Evolutionary conservation across 208 protist genomes (phyloP).

Genomic region (Novymonas esmeraldas): DNA sequence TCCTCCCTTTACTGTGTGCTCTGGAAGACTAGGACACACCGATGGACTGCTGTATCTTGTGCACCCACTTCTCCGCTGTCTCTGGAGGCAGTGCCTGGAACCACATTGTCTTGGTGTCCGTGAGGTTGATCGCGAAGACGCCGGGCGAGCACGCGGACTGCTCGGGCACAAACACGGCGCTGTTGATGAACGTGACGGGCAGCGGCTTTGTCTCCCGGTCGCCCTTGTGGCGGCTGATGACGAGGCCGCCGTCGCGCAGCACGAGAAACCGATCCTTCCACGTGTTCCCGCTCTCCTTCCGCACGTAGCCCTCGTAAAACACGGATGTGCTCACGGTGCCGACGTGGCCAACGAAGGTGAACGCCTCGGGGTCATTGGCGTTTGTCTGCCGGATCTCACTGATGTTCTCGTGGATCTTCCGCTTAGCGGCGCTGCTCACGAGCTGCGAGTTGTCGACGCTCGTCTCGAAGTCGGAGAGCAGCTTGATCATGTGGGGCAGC

Average conservation of each 20-base stretch:
- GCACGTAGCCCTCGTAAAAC: constrained; percentile 52
- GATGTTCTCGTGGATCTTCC: constrained; percentile 54
- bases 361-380: constrained; percentile 35
- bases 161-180: constrained; percentile 71
- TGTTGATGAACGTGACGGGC: constrained; percentile 54
- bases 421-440: constrained; percentile 49
- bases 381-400: constrained; percentile 50
- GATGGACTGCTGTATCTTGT: constrained; percentile 65
- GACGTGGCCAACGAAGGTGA: constrained; percentile 43
- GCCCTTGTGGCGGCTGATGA: constrained; percentile 54
- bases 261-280: constrained; percentile 75
- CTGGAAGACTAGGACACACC: constrained; percentile 56
- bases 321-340: constrained; percentile 41
- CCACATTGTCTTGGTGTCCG: constrained; percentile 75
- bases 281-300: constrained; percentile 52
- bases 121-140: constrained; percentile 77
- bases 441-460: constrained; percentile 48
- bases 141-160: constrained; percentile 58
- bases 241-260: constrained; percentile 45
- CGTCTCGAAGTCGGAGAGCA: constrained; percentile 59
- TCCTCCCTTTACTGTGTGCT: no score
- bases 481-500: constrained; percentile 60
- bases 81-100: constrained; percentile 62
- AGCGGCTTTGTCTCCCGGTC: constrained; percentile 57
- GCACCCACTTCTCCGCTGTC: constrained; percentile 50